These are phyloP conservation scores for Drechslerella dactyloides DNA, from an alignment of 2,329 filamentous ascomycete species.

Conservation along the genomic window DNA sequence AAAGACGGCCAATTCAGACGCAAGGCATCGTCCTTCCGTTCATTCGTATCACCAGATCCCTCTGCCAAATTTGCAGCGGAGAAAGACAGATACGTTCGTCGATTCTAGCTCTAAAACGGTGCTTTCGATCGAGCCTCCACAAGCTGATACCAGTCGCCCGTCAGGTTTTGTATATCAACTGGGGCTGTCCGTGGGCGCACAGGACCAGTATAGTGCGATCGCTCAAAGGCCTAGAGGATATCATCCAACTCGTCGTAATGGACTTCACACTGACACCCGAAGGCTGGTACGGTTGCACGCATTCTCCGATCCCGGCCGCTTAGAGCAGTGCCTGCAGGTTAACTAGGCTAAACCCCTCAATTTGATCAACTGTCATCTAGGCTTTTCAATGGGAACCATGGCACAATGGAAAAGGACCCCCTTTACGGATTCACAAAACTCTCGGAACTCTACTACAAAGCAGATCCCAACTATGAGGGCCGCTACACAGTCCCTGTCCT, in stretches of 20 bases:
- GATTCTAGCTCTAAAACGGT: too few relatives aligned
- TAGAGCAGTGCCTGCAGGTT: background rate
- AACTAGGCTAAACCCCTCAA: background rate
- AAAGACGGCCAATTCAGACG: conserved; percentile 44
- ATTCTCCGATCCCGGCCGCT: background rate
- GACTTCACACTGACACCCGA: conserved; percentile 43
- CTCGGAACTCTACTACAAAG: conserved; percentile 78
- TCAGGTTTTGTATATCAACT: conserved; percentile 42
- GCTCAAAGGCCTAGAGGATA: conserved; percentile 36
- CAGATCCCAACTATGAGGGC: conserved; percentile 73
- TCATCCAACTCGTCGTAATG: conserved; percentile 37
- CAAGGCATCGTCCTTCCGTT: conserved; percentile 29
- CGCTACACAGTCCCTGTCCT: conserved; percentile 88
- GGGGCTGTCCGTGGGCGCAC: conserved; percentile 45
- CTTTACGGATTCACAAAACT: conserved; percentile 76
- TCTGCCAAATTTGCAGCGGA: conserved; percentile 39
- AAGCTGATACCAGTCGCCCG: too few relatives aligned
- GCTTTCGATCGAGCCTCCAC: too few relatives aligned
- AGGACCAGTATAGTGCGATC: conserved; percentile 40
- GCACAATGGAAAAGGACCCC: conserved; percentile 62
- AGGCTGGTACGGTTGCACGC: conserved; percentile 22
- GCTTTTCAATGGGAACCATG: conserved; percentile 42
- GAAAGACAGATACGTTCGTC: conserved; percentile 37
- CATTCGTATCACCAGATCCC: conserved; percentile 29
- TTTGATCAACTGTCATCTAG: background rate